phyloP scores from a whole-genome alignment of 139 green algal species.

The Picochlorum sp. region DNA sequence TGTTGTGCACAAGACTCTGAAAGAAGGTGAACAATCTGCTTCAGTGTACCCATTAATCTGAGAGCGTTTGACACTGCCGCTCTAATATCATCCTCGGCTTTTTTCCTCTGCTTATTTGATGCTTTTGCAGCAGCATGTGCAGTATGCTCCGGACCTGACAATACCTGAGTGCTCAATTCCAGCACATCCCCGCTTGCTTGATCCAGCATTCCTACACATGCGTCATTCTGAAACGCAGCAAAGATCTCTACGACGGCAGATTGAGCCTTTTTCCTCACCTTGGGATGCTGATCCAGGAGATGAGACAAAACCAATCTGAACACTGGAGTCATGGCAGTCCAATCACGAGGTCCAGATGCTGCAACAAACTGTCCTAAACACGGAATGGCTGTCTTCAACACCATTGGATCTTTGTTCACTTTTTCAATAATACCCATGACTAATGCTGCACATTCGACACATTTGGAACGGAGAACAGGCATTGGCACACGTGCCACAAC shows the following conservation, averaged over 20 bases:
- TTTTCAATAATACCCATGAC: constrained; percentile 36
- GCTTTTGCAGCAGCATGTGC: constrained; percentile 56
- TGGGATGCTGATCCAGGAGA: constrained; percentile 50
- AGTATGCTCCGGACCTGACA: constrained; percentile 58
- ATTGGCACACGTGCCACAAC: constrained; percentile 48
- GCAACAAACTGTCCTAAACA: constrained; percentile 52
- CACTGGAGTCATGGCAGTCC: constrained; percentile 17
- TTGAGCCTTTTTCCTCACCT: constrained; percentile 60
- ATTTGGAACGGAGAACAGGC: constrained; percentile 51
- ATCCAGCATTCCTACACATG: constrained; percentile 8
- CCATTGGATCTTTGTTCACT: constrained; percentile 37
- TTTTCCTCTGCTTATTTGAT: constrained; percentile 57
- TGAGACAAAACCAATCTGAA: constrained; percentile 36
- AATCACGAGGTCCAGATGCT: constrained; percentile 40
- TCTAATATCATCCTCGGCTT: constrained; percentile 61
- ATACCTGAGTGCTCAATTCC: constrained; percentile 35
- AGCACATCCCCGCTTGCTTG: constrained; percentile 41
- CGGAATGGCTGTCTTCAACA: constrained; percentile 40
- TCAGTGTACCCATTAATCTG: constrained; percentile 66
- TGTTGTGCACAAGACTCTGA: constrained; percentile 2
- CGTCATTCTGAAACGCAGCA: constrained; percentile 41
- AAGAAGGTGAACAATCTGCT: constrained; percentile 47
- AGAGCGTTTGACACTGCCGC: constrained; percentile 62
- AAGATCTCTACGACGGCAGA: constrained; percentile 47
- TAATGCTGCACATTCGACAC: constrained; percentile 27